Base-by-base conservation (phyloP, 495 filamentous ascomycete species). In the Emericellopsis terricola region DNA sequence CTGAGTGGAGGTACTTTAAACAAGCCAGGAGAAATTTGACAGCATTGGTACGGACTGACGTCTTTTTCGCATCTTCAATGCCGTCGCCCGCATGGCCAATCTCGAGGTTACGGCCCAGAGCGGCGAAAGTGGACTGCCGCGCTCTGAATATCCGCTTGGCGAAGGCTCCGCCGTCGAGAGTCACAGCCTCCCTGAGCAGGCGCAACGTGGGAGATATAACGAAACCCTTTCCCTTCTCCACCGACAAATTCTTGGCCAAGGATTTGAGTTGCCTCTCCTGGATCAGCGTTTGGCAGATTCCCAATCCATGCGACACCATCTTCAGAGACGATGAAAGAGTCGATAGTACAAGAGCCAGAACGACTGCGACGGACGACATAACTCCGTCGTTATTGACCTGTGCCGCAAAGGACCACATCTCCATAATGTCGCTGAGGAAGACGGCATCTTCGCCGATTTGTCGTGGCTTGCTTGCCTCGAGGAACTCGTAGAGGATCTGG, bases 151-250 rank as follows among this genome's bases (percentile, higher is more conserved):
- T 55, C 27, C 69, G 64, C 26, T 67, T 70, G 9, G 83, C 78
- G 15, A 78, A 59, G 26, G 69, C 69, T 11, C 84, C 85, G 5
- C 83, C 85, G 55, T 92, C 82, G 43, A 86, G 84, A 19, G 62
- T 69, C 10, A 77, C 66, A 3, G 81, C 62, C 53, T 94, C 83
- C 15, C 71, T 77, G 31, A 94, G 62, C 30, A 94, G 60, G 38
- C 83, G 68, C 29, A 94, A 51, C 28, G 74, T 80, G 0, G 85
- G 82, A 2, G 78, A 84, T 39, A 94, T 85, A 27, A 92, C 57
- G 55, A 79, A 78, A 23, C 86, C 78, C 45, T 87, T 92, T 2
- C 65, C 59, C 47, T 78, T 82, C 2, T 70, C 68, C 3, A 78
- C 73, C 2, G 73, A 75, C 34, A 92, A 48, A 29, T 76, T 78